phyloP scores from a whole-genome alignment of 1,139 yeast genomes.

The Pneumocystis jirovecii region DNA sequence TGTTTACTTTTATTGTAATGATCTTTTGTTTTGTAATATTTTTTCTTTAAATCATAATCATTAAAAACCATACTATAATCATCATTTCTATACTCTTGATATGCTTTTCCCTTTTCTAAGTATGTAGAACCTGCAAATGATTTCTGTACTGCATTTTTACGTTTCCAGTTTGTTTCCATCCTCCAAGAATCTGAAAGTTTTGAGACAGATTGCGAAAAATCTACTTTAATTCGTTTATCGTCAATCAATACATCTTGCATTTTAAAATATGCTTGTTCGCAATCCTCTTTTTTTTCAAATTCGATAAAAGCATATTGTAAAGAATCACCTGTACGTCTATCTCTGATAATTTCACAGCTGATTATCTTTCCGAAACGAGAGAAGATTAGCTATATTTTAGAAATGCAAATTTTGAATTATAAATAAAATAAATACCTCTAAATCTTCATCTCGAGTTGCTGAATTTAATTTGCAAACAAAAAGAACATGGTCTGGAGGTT shows the following conservation, averaged over 20 bases:
- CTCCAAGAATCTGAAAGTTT: conserved; percentile 6
- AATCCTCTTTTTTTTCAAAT: conserved; percentile 32
- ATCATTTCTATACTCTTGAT: background rate
- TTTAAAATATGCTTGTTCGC: conserved; percentile 46
- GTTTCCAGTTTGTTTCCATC: background rate
- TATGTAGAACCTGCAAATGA: background rate
- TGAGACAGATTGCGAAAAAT: conserved; percentile 46
- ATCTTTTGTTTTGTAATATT: background rate
- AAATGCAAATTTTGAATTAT: background rate
- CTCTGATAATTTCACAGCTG: conserved; percentile 37
- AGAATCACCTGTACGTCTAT: conserved; percentile 35
- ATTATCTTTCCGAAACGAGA: conserved; percentile 43
- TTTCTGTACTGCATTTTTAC: background rate
- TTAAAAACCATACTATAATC: background rate
- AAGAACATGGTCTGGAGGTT: conserved; percentile 46
- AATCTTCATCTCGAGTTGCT: conserved; percentile 40
- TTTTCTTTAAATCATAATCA: background rate
- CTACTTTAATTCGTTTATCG: conserved; percentile 49
- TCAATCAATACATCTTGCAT: conserved; percentile 51
- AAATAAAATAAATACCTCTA: conserved; percentile 21
- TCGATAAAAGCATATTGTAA: conserved; percentile 52
- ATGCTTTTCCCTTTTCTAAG: background rate
- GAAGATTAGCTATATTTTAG: conserved; percentile 29
- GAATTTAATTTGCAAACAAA: conserved; percentile 53
- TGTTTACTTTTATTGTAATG: background rate